Base-by-base conservation (phyloP, 331 rosid genomes). In the Rosa hybrid region DNA sequence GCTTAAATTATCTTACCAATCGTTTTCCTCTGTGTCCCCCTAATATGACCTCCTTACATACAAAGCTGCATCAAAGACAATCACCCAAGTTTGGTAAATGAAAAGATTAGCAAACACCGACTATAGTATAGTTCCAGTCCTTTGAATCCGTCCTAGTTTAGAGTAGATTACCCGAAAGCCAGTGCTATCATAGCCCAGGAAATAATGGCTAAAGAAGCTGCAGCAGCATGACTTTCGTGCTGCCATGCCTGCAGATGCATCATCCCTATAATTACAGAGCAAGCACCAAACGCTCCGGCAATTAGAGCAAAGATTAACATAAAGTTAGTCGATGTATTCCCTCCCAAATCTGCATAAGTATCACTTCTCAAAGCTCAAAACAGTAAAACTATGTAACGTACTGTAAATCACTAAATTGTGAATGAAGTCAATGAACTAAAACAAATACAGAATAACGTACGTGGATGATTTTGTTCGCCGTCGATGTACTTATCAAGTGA, bases 11-110 rank as follows among this genome's bases (percentile, higher is more conserved):
- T 87, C 81, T 60, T 70, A 84, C 87, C 84, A 80, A 93, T 67
- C 78, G 96, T 86, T 94, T 97, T 65, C 99, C 99, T 85, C 97
- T 88, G 74, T 86, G 83, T 0, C 98, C 98, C 59, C 97, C 97
- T 77, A 91, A 6, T 73, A 82, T 48, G 64, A 91, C 90, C 84
- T 95, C 82, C 87, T 93, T 95, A 74, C 97, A 91, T 1, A 94
- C 98, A 73, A 95, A 77, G 64, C 98, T 95, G 83, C 71, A 79
- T 38, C 51, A 71, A 50, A 77, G 20, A 62, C 53, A 42, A 21
- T 68, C 27, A 41, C 8, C 7, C 71, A 67, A 34, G 48, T 16
- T 16, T 67, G 8, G 6, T 65, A 18, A 0, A 38, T 1, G 1
- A 18, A 20, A 42, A 42, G 27, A 75, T 4, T 3, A 4, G 11